Percentiles rank a stretch among this genome's conserved stretches.
Evolutionary conservation across 306 rosid genomes (phyloP).

Genomic region (Cucurbita ficifolia): DNA sequence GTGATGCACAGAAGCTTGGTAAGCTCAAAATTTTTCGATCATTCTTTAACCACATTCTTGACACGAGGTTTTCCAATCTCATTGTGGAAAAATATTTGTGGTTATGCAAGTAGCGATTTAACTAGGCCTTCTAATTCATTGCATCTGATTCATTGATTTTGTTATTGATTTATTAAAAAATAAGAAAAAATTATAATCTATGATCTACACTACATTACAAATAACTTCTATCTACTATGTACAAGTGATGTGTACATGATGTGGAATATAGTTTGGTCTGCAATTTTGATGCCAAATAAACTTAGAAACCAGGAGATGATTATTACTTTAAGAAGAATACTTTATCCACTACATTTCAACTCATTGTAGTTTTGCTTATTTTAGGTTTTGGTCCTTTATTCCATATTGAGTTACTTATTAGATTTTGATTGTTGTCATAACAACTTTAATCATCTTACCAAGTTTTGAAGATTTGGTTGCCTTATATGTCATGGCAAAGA

Average conservation of each 20-base stretch:
- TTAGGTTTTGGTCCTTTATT: not conserved
- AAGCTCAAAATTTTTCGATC: conserved; percentile 10
- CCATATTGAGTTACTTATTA: not conserved
- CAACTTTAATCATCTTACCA: not conserved
- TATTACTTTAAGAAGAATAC: not conserved
- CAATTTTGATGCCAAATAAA: not conserved
- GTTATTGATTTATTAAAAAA: not conserved
- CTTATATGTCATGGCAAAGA: not conserved
- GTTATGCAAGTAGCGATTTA: not conserved
- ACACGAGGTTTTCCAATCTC: not conserved
- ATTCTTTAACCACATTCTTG: not conserved
- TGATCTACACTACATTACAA: not conserved
- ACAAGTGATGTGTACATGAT: not conserved
- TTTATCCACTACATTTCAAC: not conserved
- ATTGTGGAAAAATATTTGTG: not conserved
- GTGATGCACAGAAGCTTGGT: conserved; percentile 99
- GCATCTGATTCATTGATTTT: not conserved
- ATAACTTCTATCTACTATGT: not conserved
- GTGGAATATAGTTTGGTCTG: not conserved
- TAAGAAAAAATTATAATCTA: not conserved
- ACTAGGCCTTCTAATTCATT: not conserved
- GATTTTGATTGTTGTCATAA: not conserved
- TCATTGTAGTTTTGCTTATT: not conserved
- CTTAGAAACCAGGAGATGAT: not conserved
- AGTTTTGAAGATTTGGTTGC: not conserved